Evolutionary conservation across 495 filamentous ascomycete species (phyloP).

Genomic region (Schizothecium vesticola): DNA sequence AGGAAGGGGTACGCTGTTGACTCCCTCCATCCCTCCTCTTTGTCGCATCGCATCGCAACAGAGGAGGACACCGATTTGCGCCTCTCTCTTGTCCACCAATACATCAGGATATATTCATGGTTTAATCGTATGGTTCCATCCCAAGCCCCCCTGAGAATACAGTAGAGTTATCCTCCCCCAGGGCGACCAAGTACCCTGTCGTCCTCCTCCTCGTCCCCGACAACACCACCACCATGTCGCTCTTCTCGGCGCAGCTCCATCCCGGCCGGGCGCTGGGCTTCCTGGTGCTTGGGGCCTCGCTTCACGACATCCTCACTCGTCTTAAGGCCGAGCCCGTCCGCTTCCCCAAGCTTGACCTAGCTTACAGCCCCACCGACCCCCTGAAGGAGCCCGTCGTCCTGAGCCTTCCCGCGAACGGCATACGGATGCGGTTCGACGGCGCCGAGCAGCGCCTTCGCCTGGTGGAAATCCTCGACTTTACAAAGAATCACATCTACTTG

Average conservation of each 20-base stretch:
- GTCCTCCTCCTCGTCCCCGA: not conserved
- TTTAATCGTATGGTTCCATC: not conserved
- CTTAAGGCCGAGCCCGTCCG: constrained; percentile 76
- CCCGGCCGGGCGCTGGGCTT: constrained; percentile 76
- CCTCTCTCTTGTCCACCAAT: not conserved
- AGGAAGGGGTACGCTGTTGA: not conserved
- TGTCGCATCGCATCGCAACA: not conserved
- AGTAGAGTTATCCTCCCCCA: not conserved
- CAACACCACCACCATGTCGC: constrained; percentile 28
- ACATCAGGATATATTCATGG: not conserved
- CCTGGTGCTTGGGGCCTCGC: constrained; percentile 78
- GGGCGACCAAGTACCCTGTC: not conserved
- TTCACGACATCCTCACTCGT: constrained; percentile 80
- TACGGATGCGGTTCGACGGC: constrained; percentile 89
- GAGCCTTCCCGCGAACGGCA: constrained; percentile 71
- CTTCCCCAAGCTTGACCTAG: constrained; percentile 77
- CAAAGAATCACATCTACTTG: constrained; percentile 75
- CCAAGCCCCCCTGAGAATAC: not conserved
- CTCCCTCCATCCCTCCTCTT: not conserved
- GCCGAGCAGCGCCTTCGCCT: constrained; percentile 85
- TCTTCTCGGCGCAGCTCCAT: constrained; percentile 62
- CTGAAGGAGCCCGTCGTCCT: constrained; percentile 67
- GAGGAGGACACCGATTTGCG: not conserved
- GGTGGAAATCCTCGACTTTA: constrained; percentile 87
- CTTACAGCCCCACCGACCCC: constrained; percentile 65